Percentiles rank a stretch among this genome's conserved stretches.
phyloP scores from a whole-genome alignment of 805 yeast genomes.

The Yarrowia keelungensis region DNA sequence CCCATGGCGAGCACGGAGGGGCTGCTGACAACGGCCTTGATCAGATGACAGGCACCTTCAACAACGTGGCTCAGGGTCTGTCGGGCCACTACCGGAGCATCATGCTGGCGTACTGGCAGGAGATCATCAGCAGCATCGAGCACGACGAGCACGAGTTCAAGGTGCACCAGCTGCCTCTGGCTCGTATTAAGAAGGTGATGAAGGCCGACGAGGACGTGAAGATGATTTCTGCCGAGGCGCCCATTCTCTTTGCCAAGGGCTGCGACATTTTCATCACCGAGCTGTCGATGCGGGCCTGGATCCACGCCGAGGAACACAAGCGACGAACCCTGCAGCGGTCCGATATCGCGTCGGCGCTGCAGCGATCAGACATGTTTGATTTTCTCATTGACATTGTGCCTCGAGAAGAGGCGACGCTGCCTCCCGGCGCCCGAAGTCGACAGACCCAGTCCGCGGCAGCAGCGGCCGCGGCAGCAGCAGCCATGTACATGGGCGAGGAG shows the following conservation, averaged over 20 bases:
- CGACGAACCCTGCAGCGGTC: constrained; percentile 92
- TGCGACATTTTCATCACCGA: constrained; percentile 98
- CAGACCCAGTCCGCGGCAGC: constrained; percentile 25
- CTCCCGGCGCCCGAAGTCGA: constrained; percentile 22
- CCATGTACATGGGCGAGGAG: constrained; percentile 33
- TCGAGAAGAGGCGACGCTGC: constrained; percentile 67
- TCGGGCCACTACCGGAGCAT: constrained; percentile 79
- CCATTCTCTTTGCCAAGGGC: constrained; percentile 95
- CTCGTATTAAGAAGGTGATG: constrained; percentile 96
- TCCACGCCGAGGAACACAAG: constrained; percentile 95
- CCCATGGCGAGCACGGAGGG: constrained; percentile 1
- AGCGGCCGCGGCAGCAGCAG: constrained; percentile 26
- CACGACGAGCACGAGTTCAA: constrained; percentile 75
- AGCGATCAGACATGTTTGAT: constrained; percentile 96
- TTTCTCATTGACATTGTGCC: constrained; percentile 96
- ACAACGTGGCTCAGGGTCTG: constrained; percentile 92
- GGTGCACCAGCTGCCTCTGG: constrained; percentile 92
- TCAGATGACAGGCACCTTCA: constrained; percentile 65
- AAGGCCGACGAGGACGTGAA: constrained; percentile 96
- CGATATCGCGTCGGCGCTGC: constrained; percentile 94
- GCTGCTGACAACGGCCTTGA: constrained; percentile 21
- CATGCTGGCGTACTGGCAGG: constrained; percentile 98
- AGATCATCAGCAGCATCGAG: constrained; percentile 88
- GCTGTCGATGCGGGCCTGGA: constrained; percentile 98
- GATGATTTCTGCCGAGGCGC: constrained; percentile 98